These are phyloP conservation scores for Nicotiana obtusifolia DNA, from an alignment of 257 asterid species.

Conservation along the genomic window DNA sequence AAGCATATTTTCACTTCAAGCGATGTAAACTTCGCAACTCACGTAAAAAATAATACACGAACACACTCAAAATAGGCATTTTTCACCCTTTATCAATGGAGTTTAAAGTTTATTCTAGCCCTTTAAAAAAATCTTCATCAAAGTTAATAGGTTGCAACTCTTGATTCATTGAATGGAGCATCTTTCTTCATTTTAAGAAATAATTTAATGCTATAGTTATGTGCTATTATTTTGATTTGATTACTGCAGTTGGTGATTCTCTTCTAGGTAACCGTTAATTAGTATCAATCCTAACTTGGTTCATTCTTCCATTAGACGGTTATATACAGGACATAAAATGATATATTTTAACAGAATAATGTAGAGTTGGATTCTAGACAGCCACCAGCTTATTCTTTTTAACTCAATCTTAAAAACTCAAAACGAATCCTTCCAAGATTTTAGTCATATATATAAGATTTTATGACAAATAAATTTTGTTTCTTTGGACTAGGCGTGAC, in stretches of 20 bases:
- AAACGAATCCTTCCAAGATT: slow-evolving; percentile 30
- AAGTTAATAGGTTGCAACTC: too few species aligned
- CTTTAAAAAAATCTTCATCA: too few species aligned
- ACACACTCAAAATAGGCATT: too few species aligned
- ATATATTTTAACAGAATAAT: slow-evolving; percentile 6
- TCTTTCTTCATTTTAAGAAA: neutral
- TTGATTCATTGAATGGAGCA: slow-evolving; percentile 21
- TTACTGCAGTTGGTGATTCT: slow-evolving; percentile 25
- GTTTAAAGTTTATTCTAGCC: too few species aligned
- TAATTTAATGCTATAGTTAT: neutral
- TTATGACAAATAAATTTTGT: neutral
- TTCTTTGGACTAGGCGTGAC: slow-evolving; percentile 2
- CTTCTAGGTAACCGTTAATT: slow-evolving; percentile 17
- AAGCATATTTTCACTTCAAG: too few species aligned
- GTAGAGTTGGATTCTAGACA: slow-evolving; percentile 25
- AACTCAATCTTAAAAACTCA: slow-evolving; percentile 13
- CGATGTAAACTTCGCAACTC: too few species aligned
- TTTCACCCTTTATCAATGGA: too few species aligned
- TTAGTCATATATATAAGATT: slow-evolving; percentile 17
- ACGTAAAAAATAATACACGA: too few species aligned
- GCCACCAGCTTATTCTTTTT: slow-evolving; percentile 36
- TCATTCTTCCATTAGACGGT: slow-evolving; percentile 38
- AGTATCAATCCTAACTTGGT: neutral
- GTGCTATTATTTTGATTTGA: neutral
- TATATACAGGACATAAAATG: slow-evolving; percentile 18